Base-by-base conservation (phyloP, 768 basidiomycete species). In the Mycena maculata region DNA sequence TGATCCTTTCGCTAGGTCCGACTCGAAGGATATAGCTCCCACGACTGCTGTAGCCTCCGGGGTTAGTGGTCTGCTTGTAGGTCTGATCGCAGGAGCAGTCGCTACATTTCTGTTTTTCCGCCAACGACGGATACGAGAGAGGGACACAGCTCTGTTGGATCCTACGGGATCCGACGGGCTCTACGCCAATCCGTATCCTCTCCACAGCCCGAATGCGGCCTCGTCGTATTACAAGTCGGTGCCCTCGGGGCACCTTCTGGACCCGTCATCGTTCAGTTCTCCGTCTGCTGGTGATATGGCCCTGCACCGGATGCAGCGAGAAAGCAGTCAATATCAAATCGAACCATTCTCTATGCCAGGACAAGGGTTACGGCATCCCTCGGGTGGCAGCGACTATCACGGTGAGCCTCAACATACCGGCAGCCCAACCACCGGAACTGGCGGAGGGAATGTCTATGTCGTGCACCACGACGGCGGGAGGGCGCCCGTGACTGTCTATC, bases 381-480 rank as follows among this genome's bases (percentile, higher is more conserved):
- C 69, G 9, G 70, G 62, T 50, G 36, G 71, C 47, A 42, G 61
- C 48, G 38, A 60, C 28, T 39, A 63, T 20, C 20, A 53, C 55
- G 44, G 33, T 16, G 63, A 67, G 28, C 71, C 50, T 9, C 38
- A 44, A 9, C 48, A 48, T 59, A 25, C 36, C 15, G 8, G 42
- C 31, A 48, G 63, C 16, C 60, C 44, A 16, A 64, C 54, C 11
- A 23, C 57, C 48, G 65, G 59, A 45, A 42, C 60, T 22, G 48
- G 67, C 45, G 63, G 59, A 22, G 54, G 69, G 42, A 80, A 80
- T 73, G 83, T 88, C 11, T 88, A 88, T 67, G 86, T 88, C 42
- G 82, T 90, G 33, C 89, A 89, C 68, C 88, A 89, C 70, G 88
- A 89, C 70, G 82, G 81, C n/a, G 85, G 87, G 13, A 74, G 82